Evolutionary conservation across 140 eudicot genomes (phyloP), one percentile per base, ranked within the genome.

Genomic region (Anethum foeniculum): DNA sequence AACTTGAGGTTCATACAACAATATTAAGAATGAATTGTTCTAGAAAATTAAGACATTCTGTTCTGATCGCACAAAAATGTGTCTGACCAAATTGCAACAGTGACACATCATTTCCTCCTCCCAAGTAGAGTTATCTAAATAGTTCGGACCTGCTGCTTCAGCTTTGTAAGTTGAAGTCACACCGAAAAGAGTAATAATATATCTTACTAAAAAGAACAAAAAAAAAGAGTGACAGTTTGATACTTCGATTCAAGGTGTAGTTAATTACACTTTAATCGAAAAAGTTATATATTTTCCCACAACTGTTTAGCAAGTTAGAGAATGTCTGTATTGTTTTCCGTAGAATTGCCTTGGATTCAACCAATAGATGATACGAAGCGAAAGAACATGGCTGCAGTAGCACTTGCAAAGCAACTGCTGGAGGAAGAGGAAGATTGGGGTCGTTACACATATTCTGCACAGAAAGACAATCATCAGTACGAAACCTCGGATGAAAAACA

Each of bases 351-450:
- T 32, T 68, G 74, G 74, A 68, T 32, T 68, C 74, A 71, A 71
- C 49, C 49, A 16, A 71, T 71, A 15, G 48, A 71, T 71, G 76
- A 34, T 71, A 36, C 76, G 6, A 71, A 71, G 47, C 25, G 10
- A 71, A 71, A 71, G 48, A 34, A 71, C 25, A 38, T 36, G n/a
- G 14, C 23, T 71, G 76, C 49, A 38, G 47, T 38, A 71, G 76
- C 76, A 71, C 76, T 71, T 71, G 76, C 48, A 38, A 71, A 6
- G 28, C 13, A 19, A 38, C 49, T 71, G 14, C 46, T 71, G 3
- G 76, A 71, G 76, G 13, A 18, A 32, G 76, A 71, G 76, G 44
- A 8, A 38, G 76, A 71, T 38, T 71, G 48, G 76, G 34, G 28
- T 38, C 76, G 47, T 38, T 71, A 71, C 76, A 32, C 27, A 19